These are phyloP conservation scores for Fusarium sp. DNA, from an alignment of 2,329 filamentous ascomycete species.

Conservation along the genomic window DNA sequence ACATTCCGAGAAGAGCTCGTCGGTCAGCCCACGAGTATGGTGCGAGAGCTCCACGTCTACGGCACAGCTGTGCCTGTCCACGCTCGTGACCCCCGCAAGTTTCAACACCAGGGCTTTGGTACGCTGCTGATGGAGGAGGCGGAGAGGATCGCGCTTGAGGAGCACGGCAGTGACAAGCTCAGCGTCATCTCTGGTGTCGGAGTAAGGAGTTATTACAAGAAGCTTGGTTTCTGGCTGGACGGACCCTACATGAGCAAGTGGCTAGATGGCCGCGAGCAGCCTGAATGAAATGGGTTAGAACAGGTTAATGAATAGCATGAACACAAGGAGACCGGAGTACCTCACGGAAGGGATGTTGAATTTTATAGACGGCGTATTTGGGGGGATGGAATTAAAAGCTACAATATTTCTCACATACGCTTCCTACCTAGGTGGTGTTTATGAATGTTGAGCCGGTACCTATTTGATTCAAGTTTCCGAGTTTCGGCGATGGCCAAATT, in stretches of 20 bases:
- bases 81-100: conserved; percentile 92
- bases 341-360: conserved; percentile 26
- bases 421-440: background rate
- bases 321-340: conserved; percentile 26
- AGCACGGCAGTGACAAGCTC: conserved; percentile 94
- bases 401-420: background rate
- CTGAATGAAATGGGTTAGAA: conserved; percentile 14
- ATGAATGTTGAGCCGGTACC: background rate
- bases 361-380: conserved; percentile 41
- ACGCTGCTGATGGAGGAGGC: conserved; percentile 98
- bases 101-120: conserved; percentile 97
- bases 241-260: conserved; percentile 84
- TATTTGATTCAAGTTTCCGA: background rate
- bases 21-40: conserved; percentile 88
- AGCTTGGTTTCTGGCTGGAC: conserved; percentile 92
- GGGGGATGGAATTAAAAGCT: conserved; percentile 28
- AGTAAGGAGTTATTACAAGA: conserved; percentile 93
- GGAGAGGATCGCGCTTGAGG: conserved; percentile 91
- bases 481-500: background rate
- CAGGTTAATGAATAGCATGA: conserved; percentile 22
- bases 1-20: conserved; percentile 90
- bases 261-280: conserved; percentile 60
- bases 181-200: conserved; percentile 98
- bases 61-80: conserved; percentile 98
- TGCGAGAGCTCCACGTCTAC: conserved; percentile 95